Evolutionary conservation across 345 rosid species (phyloP).

Genomic region (Arabis alpina): DNA sequence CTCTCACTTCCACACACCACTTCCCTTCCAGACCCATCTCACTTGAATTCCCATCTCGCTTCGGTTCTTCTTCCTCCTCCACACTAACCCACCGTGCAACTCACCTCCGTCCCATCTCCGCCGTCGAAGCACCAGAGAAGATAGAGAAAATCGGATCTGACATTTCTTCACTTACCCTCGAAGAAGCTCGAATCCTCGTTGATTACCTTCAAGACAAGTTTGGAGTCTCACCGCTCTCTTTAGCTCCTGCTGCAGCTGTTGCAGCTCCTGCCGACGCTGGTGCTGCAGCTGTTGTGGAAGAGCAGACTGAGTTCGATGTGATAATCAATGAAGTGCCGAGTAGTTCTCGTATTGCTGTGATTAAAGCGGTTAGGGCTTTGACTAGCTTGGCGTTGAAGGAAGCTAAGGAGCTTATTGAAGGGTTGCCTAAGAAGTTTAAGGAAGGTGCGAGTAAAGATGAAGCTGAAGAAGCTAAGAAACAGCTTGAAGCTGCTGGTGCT

Average conservation of each 20-base stretch:
- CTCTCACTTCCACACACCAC: constrained; percentile 30
- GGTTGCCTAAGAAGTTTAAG: constrained; percentile 86
- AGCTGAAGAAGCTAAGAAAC: constrained; percentile 87
- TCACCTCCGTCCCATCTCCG: constrained; percentile 62
- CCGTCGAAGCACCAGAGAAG: constrained; percentile 74
- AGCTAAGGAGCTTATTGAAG: constrained; percentile 88
- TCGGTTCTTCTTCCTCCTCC: constrained; percentile 29
- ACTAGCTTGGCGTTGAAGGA: constrained; percentile 88
- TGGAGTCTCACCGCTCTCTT: constrained; percentile 77
- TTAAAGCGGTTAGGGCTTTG: constrained; percentile 75
- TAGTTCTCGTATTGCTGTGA: constrained; percentile 73
- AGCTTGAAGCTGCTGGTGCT: constrained; percentile 89
- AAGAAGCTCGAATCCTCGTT: constrained; percentile 73
- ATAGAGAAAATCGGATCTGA: constrained; percentile 67
- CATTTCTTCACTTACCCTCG: constrained; percentile 70
- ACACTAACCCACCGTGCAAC: constrained; percentile 46
- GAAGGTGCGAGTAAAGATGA: constrained; percentile 78
- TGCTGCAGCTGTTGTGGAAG: constrained; percentile 53
- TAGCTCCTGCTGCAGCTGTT: constrained; percentile 61
- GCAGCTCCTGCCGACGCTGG: constrained; percentile 51
- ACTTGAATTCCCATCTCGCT: constrained; percentile 51
- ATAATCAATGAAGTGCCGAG: constrained; percentile 78
- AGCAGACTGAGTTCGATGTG: constrained; percentile 86
- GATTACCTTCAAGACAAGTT: constrained; percentile 86
- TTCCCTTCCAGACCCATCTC: constrained; percentile 41